Percentiles rank a stretch among this genome's conserved stretches.
phyloP scores from a whole-genome alignment of 2,329 filamentous ascomycete genomes.

The Cryphonectria japonica region DNA sequence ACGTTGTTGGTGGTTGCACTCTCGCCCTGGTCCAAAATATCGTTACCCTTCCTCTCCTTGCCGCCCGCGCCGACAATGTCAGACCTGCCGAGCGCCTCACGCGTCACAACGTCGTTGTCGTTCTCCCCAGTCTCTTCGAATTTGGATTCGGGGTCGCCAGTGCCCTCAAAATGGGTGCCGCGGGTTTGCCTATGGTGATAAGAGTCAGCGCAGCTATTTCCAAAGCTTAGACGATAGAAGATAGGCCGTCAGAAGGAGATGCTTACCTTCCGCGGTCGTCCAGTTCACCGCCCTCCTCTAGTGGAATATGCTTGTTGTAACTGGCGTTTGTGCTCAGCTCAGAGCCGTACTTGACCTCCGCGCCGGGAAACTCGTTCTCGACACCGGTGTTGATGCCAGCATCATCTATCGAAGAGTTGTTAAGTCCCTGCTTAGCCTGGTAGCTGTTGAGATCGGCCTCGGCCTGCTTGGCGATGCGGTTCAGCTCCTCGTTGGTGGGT shows the following conservation, averaged over 20 bases:
- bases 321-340: conserved; percentile 51
- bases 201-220: conserved; percentile 26
- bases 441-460: conserved; percentile 54
- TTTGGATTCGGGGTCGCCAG: conserved; percentile 49
- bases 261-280: conserved; percentile 51
- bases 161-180: conserved; percentile 49
- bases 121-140: conserved; percentile 43
- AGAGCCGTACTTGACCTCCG: conserved; percentile 45
- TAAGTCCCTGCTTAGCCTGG: conserved; percentile 51
- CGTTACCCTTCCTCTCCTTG: conserved; percentile 30
- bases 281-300: conserved; percentile 48
- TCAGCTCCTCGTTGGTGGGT: conserved; percentile 41
- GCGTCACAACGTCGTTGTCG: conserved; percentile 42
- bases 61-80: conserved; percentile 20
- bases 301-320: conserved; percentile 51
- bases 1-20: conserved; percentile 45
- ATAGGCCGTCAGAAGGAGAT: background rate
- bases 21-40: conserved; percentile 42
- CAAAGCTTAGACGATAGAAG: background rate
- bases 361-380: conserved; percentile 49
- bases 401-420: conserved; percentile 45
- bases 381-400: conserved; percentile 47
- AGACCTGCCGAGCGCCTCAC: conserved; percentile 34
- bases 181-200: conserved; percentile 44
- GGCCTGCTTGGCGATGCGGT: conserved; percentile 49